Base-by-base conservation (phyloP, 2,329 filamentous ascomycete genomes). In the Pseudogymnoascus sp. region DNA sequence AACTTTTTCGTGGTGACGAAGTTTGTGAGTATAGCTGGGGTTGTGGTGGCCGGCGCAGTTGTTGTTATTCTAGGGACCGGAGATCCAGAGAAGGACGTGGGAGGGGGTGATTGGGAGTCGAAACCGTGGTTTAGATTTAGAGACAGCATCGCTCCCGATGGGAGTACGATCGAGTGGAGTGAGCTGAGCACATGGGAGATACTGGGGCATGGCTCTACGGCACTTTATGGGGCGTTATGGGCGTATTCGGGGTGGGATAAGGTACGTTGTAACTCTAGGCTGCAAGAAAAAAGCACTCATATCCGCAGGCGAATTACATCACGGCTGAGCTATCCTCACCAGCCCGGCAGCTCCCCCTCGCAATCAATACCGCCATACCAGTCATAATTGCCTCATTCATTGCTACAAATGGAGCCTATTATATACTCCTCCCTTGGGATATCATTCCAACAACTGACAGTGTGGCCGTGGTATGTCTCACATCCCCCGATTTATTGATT, bases 201-300 rank as follows among this genome's bases (percentile, higher is more conserved):
- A 10, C 78, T 86, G 26, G 85, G 85, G 0, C 82, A 86, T 67
- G 82, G 82, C 63, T 84, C 83, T 2, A 79, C 83, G 1, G 85
- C 85, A 0, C 75, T 87, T 0, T 87, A 87, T 67, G 85, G 81
- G 0, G 83, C 83, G 0, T 70, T 88, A 0, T 88, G 84, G 85
- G 85, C 83, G 0, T 88, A 87, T 64, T 85, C 82, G 0, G 85
- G 85, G 0, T 88, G 85, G 85, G 85, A 88, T 63, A 87, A 87
- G 75, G 83, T 83, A 40, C 74, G 77, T 68, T 59, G 10, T n/a
- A 44, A 19, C 62, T 23, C 29, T 19, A 10, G n/a, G 7, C 11
- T 29, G 15, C 46, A 37, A 46, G 56, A 63, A 63, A 19, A 56
- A 3, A 31, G 11, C 15, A 63, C 64, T 67, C 2, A 67, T 40